Percentiles rank a stretch among this genome's conserved stretches.
These are phyloP conservation scores for Trichophyton schoenleinii DNA, from an alignment of 2,329 filamentous ascomycete genomes.

Conservation along the genomic window DNA sequence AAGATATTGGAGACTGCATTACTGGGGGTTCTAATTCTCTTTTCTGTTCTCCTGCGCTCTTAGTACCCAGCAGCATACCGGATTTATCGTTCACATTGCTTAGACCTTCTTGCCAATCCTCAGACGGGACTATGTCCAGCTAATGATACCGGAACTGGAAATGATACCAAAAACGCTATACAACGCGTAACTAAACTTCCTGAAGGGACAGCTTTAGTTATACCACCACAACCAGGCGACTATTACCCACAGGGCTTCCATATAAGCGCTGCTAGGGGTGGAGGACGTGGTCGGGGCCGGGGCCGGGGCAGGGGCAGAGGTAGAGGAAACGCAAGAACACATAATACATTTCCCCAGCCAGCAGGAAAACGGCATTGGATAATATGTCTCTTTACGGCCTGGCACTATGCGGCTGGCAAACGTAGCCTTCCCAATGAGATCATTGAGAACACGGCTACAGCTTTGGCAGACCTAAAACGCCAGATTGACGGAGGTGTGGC, in stretches of 20 bases:
- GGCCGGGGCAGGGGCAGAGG: background rate
- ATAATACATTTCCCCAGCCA: background rate
- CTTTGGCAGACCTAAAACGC: conserved; percentile 38
- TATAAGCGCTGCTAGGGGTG: background rate
- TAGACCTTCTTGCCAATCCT: conserved; percentile 11
- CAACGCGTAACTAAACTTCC: conserved; percentile 15
- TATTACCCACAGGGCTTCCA: conserved; percentile 7
- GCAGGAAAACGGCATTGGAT: conserved; percentile 38
- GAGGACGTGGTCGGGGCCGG: background rate
- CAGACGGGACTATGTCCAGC: conserved; percentile 7
- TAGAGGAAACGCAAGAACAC: background rate
- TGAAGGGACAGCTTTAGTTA: conserved; percentile 41
- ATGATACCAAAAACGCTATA: background rate
- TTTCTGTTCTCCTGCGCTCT: background rate
- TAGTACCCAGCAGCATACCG: conserved; percentile 42
- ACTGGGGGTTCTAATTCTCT: background rate
- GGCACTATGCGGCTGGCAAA: conserved; percentile 34
- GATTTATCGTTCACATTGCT: conserved; percentile 39
- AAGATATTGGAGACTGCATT: background rate
- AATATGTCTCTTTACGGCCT: conserved; percentile 47
- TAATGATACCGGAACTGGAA: background rate
- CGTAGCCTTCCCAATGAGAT: conserved; percentile 31
- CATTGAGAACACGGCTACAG: conserved; percentile 36
- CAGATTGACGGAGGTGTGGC: conserved; percentile 24
- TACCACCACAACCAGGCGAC: conserved; percentile 36